phyloP scores from a whole-genome alignment of 352 stramenopile species.

The Globisporangium cylindrosporum region DNA sequence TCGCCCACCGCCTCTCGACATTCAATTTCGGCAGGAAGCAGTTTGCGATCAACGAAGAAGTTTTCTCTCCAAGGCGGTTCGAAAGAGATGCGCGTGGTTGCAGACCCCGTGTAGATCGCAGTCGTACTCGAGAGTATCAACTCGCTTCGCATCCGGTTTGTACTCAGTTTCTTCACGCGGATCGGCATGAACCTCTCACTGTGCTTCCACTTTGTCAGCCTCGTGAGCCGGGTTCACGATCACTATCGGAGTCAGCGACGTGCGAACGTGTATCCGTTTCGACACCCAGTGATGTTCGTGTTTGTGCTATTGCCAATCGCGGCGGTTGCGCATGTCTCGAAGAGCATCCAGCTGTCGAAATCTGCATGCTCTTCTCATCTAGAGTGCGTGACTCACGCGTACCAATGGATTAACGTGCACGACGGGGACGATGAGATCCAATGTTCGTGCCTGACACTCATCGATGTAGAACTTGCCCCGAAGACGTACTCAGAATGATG shows the following conservation, averaged over 20 bases:
- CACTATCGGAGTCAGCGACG: neutral
- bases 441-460: constrained; percentile 32
- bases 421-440: constrained; percentile 2
- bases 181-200: too few relatives aligned
- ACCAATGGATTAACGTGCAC: constrained; percentile 2
- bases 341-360: constrained; percentile 3
- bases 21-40: constrained; percentile 28
- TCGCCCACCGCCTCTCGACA: constrained; percentile 24
- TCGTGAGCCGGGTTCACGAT: neutral
- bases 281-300: constrained; percentile 13
- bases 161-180: too few relatives aligned
- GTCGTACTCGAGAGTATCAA: too few relatives aligned
- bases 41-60: constrained; percentile 20
- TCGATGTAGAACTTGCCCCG: constrained; percentile 18
- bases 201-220: neutral
- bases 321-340: neutral
- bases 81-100: constrained; percentile 14
- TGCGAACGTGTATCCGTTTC: neutral
- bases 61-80: constrained; percentile 19
- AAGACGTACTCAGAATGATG: constrained; percentile 23
- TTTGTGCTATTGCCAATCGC: neutral
- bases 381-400: constrained; percentile 12
- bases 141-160: too few relatives aligned
- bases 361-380: neutral
- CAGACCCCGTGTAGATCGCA: too few relatives aligned